A percentile compares a stretch with the other conserved stretches of the same genome.
Conservation (phyloP, 805 yeast genomes). For the Ogataea parapolymorpha region DNA sequence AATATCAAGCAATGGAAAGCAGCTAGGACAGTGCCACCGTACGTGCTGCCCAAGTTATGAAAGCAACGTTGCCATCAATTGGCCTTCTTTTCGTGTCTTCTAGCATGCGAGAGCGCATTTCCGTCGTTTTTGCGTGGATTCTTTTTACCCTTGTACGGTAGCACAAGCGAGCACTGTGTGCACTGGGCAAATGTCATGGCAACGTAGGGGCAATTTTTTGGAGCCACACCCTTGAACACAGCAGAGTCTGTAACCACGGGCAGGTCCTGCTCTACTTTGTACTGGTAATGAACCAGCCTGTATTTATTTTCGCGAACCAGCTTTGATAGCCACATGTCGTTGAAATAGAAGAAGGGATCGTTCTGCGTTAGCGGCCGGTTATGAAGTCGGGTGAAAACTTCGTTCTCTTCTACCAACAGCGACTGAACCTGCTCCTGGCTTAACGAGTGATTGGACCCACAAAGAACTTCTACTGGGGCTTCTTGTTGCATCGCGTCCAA, state of each 20-base stretch:
- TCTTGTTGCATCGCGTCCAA: not conserved
- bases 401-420: constrained; percentile 4
- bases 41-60: too few species aligned
- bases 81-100: constrained; percentile 3
- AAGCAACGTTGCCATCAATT: too few species aligned
- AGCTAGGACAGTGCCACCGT: too few species aligned
- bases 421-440: not conserved
- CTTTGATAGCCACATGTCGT: constrained; percentile 11
- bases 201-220: constrained; percentile 4
- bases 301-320: constrained; percentile 8
- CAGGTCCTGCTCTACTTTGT: not conserved
- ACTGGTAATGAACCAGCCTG: constrained; percentile 5
- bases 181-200: constrained; percentile 11
- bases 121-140: constrained; percentile 9
- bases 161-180: constrained; percentile 3
- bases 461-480: too few species aligned
- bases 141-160: constrained; percentile 8
- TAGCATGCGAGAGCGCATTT: constrained; percentile 8
- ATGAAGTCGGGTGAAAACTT: not conserved
- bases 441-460: not conserved
- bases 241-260: not conserved
- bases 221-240: not conserved
- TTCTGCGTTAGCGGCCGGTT: not conserved
- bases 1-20: too few species aligned
- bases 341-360: constrained; percentile 9